Evolutionary conservation across 2,329 filamentous ascomycete genomes (phyloP).

Genomic region (Colletotrichum nymphaeae): DNA sequence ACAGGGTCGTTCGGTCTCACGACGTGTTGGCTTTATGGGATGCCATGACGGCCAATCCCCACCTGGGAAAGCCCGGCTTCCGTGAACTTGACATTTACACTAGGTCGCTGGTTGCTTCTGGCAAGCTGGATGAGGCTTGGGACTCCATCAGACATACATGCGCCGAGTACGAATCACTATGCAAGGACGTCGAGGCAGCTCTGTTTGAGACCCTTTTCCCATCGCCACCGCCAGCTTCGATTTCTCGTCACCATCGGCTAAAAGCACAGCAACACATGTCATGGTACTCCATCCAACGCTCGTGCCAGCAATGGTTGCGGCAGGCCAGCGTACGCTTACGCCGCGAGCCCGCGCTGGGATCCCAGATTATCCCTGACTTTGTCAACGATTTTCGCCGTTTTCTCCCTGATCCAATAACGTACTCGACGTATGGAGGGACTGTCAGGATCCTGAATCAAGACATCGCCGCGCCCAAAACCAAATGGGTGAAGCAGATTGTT

Average conservation of each 20-base stretch:
- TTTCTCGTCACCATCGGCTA: constrained; percentile 15
- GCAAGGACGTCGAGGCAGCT: constrained; percentile 21
- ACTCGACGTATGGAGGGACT: constrained; percentile 25
- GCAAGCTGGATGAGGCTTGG: constrained; percentile 18
- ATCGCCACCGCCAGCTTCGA: constrained; percentile 15
- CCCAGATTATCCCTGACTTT: constrained; percentile 22
- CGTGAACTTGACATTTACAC: constrained; percentile 62
- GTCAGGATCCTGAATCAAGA: constrained; percentile 22
- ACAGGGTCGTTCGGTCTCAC: constrained; percentile 49
- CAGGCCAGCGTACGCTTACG: constrained; percentile 3
- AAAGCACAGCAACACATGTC: constrained; percentile 31
- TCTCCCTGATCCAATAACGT: constrained; percentile 24
- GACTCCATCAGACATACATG: constrained; percentile 13
- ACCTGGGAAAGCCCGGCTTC: constrained; percentile 67
- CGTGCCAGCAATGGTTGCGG: constrained; percentile 30
- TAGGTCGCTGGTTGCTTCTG: constrained; percentile 48
- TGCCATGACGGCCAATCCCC: constrained; percentile 68
- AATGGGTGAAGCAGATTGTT: constrained; percentile 1
- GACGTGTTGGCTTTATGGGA: constrained; percentile 67
- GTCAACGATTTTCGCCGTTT: constrained; percentile 34
- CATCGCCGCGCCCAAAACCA: background rate
- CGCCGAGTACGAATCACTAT: constrained; percentile 8
- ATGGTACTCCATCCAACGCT: constrained; percentile 29
- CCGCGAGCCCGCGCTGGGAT: background rate
- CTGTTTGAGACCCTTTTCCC: constrained; percentile 30